Conservation (phyloP, 2,329 filamentous ascomycete species). For the Epichloe coenophiala region DNA sequence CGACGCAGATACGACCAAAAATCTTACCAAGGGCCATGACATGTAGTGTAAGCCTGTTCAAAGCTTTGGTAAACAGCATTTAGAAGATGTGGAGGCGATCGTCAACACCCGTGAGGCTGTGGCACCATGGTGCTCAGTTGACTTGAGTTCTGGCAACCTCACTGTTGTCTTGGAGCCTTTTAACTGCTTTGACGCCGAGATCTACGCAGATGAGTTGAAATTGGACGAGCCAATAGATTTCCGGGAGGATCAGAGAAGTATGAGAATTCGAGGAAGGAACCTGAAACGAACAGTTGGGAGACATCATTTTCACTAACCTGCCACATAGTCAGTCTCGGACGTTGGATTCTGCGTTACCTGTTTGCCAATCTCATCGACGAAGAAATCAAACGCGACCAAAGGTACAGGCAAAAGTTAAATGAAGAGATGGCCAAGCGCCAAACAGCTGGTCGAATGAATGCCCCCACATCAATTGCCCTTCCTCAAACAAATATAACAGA, state of each 20-base stretch:
- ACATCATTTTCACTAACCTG: conserved; percentile 11
- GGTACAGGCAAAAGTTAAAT: conserved; percentile 55
- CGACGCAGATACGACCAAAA: not conserved
- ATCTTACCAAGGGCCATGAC: not conserved
- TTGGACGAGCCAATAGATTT: conserved; percentile 66
- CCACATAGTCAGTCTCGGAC: conserved; percentile 71
- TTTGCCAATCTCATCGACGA: conserved; percentile 85
- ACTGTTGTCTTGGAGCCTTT: conserved; percentile 87
- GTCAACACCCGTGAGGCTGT: conserved; percentile 83
- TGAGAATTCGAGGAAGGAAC: conserved; percentile 1
- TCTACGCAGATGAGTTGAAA: conserved; percentile 83
- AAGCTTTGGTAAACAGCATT: conserved; percentile 85
- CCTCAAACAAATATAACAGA: conserved; percentile 19
- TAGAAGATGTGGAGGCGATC: conserved; percentile 80
- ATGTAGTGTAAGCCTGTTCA: conserved; percentile 67
- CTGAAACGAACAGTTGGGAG: not conserved
- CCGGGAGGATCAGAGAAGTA: conserved; percentile 86
- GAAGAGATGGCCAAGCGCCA: conserved; percentile 46
- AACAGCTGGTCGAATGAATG: conserved; percentile 38
- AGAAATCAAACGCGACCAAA: conserved; percentile 71
- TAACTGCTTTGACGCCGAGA: conserved; percentile 93
- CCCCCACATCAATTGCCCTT: conserved; percentile 45
- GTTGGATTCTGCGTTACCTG: conserved; percentile 88
- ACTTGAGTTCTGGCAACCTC: conserved; percentile 82
- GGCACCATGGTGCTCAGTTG: conserved; percentile 90